Base-by-base conservation (phyloP, 169 alveolate genomes). In the Cryptosporidium muris region DNA sequence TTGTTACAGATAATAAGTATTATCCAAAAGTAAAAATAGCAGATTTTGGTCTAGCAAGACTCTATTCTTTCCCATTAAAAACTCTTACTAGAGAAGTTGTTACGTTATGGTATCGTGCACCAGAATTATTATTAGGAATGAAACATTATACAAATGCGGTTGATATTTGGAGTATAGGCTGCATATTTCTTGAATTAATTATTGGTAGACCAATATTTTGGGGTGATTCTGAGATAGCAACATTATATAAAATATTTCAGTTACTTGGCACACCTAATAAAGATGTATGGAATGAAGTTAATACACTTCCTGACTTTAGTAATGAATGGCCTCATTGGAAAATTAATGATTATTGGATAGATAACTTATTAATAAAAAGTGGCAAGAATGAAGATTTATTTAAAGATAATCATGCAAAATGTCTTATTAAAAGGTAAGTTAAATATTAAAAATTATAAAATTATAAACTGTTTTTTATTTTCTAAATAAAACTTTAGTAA, bases 71-170 rank as follows among this genome's bases (percentile, higher is more conserved):
- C 16, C 95, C 96, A 8, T 92, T 94, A 4, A 91, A 90, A 74
- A 95, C 97, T 53, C 92, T 95, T 67, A 97, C 99, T 34, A 96
- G 96, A 68, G 98, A 95, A 64, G 98, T 97, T 7, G 97, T 97
- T 12, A 96, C 99, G 14, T 94, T 96, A 49, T 97, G 99, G 99
- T 97, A 97, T 88, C 88, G 99, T 51, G 98, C 99, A 12, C 99
- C 99, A 42, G 99, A 98, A 88, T 93, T 97, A 11, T 92, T 98
- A 66, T 92, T 97, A 68, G 99, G 99, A 0, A 94, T 94, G 80
- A 92, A 93, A 74, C 90, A 93, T 80, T 98, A 98, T 82, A 93
- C 98, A 12, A 95, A 96, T 63, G 96, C 98, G 42, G 98, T 97
- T 1, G 99, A 97, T 89, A 92, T 97, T 37, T 98, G 99, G 99